A percentile compares a stretch with the other conserved stretches of the same genome.
These are phyloP conservation scores for Penicillium corylophilum DNA, from an alignment of 2,329 filamentous ascomycete species.

Conservation along the genomic window DNA sequence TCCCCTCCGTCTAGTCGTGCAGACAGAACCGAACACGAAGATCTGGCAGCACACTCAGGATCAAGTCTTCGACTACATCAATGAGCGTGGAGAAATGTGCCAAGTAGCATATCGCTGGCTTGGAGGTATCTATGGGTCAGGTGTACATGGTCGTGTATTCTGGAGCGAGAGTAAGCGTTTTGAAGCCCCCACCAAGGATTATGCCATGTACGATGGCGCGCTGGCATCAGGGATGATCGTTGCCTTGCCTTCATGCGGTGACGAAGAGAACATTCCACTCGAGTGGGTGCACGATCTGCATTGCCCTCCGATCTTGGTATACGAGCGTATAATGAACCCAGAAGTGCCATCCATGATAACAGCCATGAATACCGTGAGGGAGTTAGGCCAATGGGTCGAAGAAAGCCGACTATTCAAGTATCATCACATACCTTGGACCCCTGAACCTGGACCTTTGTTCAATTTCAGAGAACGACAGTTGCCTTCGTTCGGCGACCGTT, in stretches of 20 bases:
- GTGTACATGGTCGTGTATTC: slow-evolving; percentile 26
- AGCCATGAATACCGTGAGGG: slow-evolving; percentile 15
- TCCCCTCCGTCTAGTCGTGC: slow-evolving; percentile 33
- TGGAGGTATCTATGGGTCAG: slow-evolving; percentile 35
- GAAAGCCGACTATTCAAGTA: not conserved
- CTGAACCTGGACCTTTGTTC: not conserved
- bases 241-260: slow-evolving; percentile 14
- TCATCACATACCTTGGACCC: not conserved
- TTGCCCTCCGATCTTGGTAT: slow-evolving; percentile 32
- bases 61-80: slow-evolving; percentile 25
- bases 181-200: slow-evolving; percentile 19
- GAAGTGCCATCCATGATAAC: slow-evolving; percentile 16
- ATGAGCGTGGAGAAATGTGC: slow-evolving; percentile 12
- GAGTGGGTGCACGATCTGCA: slow-evolving; percentile 19
- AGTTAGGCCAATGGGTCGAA: not conserved
- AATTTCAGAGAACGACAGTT: not conserved
- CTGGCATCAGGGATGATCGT: slow-evolving; percentile 28
- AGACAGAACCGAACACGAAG: slow-evolving; percentile 7
- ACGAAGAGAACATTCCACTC: slow-evolving; percentile 25
- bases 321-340: slow-evolving; percentile 35
- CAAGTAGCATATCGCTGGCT: slow-evolving; percentile 38
- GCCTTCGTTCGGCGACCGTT: not conserved
- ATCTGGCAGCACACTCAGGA: slow-evolving; percentile 27
- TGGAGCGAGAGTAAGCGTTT: slow-evolving; percentile 33
- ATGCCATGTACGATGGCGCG: slow-evolving; percentile 34